A percentile compares a stretch with the other conserved stretches of the same genome.
Conservation (phyloP, 345 rosid species). For the Brassica carinata region DNA sequence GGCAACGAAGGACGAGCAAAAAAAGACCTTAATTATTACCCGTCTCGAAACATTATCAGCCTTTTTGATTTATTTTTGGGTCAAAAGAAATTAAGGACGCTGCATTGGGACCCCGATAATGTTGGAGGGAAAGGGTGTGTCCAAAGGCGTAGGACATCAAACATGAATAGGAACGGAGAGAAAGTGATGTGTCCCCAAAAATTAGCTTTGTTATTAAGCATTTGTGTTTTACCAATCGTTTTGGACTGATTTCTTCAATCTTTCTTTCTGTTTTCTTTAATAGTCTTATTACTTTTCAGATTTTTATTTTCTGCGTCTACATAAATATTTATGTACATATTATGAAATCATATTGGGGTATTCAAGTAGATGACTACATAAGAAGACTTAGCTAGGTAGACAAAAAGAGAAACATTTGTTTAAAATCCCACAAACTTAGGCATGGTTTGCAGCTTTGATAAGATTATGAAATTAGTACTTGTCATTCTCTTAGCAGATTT, state of each 20-base stretch:
- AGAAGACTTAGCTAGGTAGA: neutral
- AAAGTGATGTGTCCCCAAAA: constrained; percentile 26
- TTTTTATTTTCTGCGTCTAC: constrained; percentile 12
- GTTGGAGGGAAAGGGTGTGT: constrained; percentile 3
- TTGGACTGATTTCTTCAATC: constrained; percentile 4
- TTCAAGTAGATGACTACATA: neutral
- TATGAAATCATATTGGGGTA: neutral
- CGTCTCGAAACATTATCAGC: too few relatives aligned
- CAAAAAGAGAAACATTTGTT: neutral
- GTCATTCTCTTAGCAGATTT: neutral
- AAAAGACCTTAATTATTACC: too few relatives aligned
- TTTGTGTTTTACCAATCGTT: constrained; percentile 25
- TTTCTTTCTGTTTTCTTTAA: neutral
- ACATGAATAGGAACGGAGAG: constrained; percentile 20
- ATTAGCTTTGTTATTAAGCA: constrained; percentile 18
- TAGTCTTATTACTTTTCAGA: neutral
- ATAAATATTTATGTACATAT: neutral
- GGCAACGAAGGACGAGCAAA: too few relatives aligned
- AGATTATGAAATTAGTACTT: neutral
- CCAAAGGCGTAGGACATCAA: constrained; percentile 23
- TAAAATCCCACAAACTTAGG: neutral
- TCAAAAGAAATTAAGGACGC: too few relatives aligned
- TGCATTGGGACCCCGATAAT: too few relatives aligned
- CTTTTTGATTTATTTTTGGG: too few relatives aligned
- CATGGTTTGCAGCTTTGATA: neutral